phyloP scores from a whole-genome alignment of 768 basidiomycete genomes.

The Lentinula guzmanii region DNA sequence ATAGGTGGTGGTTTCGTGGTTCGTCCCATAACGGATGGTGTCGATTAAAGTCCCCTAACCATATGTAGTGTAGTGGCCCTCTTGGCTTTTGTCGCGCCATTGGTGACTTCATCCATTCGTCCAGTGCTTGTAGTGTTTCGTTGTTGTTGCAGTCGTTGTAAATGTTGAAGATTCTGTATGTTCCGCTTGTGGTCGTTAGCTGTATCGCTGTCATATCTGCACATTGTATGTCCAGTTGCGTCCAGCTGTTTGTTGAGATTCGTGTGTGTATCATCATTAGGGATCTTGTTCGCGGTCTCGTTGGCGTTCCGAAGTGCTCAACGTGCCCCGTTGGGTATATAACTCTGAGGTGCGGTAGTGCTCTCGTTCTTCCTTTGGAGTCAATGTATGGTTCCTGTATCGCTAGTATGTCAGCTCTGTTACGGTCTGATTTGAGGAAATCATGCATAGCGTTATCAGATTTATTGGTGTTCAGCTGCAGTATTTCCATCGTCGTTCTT shows the following conservation, averaged over 20 bases:
- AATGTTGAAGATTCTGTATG: slow-evolving; percentile 17
- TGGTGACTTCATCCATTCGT: not conserved
- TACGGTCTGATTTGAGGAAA: not conserved
- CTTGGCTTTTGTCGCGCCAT: not conserved
- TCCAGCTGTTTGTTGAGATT: too few relatives aligned
- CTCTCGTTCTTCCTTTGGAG: not conserved
- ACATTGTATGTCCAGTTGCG: too few relatives aligned
- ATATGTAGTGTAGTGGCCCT: slow-evolving; percentile 13
- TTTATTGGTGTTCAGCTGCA: not conserved
- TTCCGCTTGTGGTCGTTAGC: not conserved
- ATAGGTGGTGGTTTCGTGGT: slow-evolving; percentile 22
- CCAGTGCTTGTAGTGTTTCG: not conserved
- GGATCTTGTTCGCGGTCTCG: too few relatives aligned
- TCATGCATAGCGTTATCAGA: not conserved
- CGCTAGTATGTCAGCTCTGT: not conserved
- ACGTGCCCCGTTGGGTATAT: not conserved
- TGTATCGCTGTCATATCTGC: not conserved
- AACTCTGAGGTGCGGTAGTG: not conserved
- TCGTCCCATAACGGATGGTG: slow-evolving; percentile 37
- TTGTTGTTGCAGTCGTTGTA: slow-evolving; percentile 16
- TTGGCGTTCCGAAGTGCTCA: not conserved
- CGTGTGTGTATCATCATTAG: not conserved
- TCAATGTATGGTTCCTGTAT: not conserved
- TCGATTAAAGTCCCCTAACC: slow-evolving; percentile 33
- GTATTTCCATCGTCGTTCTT: not conserved